phyloP scores from a whole-genome alignment of 768 basidiomycete species.

The Amanita pseudoporphyria region DNA sequence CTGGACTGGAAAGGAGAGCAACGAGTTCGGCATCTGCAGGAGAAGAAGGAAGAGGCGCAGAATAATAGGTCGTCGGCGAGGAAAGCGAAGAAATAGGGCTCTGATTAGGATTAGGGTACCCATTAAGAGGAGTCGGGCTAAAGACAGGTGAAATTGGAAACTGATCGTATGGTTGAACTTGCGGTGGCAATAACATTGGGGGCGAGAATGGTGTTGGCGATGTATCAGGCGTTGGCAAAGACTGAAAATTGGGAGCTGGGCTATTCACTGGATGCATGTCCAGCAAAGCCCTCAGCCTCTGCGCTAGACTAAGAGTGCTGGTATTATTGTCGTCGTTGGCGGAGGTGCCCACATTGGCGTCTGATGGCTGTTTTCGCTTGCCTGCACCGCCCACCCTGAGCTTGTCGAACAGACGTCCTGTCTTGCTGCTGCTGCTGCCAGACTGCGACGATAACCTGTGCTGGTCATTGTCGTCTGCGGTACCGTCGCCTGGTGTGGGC shows the following conservation, averaged over 20 bases:
- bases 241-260: conserved; percentile 4
- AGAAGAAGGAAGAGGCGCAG: conserved; percentile 22
- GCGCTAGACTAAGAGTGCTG: conserved; percentile 1
- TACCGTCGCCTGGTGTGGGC: not conserved
- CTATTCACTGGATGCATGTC: conserved; percentile 5
- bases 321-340: not conserved
- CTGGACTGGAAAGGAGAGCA: conserved; percentile 37
- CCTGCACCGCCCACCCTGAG: not conserved
- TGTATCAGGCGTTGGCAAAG: conserved; percentile 1
- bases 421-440: not conserved
- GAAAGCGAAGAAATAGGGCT: not conserved
- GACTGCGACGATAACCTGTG: not conserved
- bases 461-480: not conserved
- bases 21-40: conserved; percentile 36
- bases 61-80: conserved; percentile 9
- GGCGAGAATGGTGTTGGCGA: not conserved
- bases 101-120: not conserved
- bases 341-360: not conserved
- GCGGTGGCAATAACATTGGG: not conserved
- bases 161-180: not conserved
- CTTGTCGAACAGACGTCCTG: not conserved
- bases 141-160: not conserved
- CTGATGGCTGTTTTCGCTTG: not conserved
- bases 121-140: not conserved
- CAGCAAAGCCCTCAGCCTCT: conserved; percentile 3